Evolutionary conservation across 768 basidiomycete genomes (phyloP).

Genomic region (Coprinellus micaceus): DNA sequence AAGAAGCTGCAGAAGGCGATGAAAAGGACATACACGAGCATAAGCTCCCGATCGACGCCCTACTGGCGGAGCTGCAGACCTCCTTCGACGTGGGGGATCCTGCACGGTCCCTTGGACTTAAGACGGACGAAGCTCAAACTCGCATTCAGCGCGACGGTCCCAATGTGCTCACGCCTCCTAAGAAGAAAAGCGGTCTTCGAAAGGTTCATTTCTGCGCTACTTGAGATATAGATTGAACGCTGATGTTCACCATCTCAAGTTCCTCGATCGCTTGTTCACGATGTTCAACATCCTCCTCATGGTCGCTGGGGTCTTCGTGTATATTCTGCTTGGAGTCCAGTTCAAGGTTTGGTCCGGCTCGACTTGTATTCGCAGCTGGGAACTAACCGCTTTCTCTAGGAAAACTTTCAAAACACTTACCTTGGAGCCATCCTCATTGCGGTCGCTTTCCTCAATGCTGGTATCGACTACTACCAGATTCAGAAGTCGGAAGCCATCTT

Average conservation of each 20-base stretch:
- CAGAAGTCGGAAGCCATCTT: conserved; percentile 74
- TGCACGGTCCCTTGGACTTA: conserved; percentile 46
- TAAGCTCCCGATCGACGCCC: conserved; percentile 36
- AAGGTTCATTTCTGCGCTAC: conserved; percentile 38
- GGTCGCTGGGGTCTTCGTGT: conserved; percentile 62
- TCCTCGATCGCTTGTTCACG: conserved; percentile 57
- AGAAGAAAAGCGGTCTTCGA: conserved; percentile 60
- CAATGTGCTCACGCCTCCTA: conserved; percentile 63
- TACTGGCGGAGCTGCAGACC: conserved; percentile 42
- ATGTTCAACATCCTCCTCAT: conserved; percentile 70
- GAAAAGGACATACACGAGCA: conserved; percentile 54
- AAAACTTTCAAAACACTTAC: conserved; percentile 63
- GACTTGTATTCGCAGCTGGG: background rate
- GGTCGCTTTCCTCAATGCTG: conserved; percentile 66
- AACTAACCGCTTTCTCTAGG: conserved; percentile 26
- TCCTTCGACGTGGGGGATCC: conserved; percentile 53
- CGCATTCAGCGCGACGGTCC: conserved; percentile 56
- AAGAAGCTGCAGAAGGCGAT: conserved; percentile 22
- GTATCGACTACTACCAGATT: conserved; percentile 68
- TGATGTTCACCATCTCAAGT: conserved; percentile 32
- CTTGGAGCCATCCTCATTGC: conserved; percentile 65
- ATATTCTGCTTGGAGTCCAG: conserved; percentile 58
- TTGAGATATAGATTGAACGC: background rate
- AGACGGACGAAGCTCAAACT: conserved; percentile 46
- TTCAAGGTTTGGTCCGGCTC: conserved; percentile 40